These are phyloP conservation scores for Oryza glumipatula DNA, from an alignment of 176 grass and related monocot genomes.

Conservation along the genomic window DNA sequence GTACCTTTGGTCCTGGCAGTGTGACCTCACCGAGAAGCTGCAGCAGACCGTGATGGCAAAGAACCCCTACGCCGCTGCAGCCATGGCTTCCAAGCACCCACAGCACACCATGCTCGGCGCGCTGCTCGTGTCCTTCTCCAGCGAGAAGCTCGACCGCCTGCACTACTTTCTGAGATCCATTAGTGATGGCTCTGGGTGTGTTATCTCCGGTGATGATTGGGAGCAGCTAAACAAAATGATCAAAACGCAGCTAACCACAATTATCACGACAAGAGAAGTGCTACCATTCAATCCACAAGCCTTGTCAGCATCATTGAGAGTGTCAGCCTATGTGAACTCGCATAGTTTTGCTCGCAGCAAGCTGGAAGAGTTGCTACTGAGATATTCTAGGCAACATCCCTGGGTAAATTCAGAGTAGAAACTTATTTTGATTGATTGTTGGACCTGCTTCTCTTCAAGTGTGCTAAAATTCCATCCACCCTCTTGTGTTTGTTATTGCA, in stretches of 20 bases:
- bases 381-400: background rate
- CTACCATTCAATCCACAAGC: no score
- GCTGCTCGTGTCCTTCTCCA: background rate
- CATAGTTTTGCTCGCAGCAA: background rate
- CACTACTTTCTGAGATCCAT: no score
- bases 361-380: background rate
- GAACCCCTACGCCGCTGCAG: background rate
- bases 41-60: no score
- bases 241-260: background rate
- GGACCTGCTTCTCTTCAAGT: no score
- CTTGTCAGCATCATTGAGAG: background rate
- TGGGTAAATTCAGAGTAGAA: background rate
- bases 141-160: no score
- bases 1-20: background rate
- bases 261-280: rapidly evolving
- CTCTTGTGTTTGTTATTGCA: no score
- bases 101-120: background rate
- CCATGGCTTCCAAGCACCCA: background rate
- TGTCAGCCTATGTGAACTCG: background rate
- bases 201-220: background rate
- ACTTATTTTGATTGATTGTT: no score
- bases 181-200: background rate
- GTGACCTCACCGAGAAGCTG: background rate
- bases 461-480: no score
- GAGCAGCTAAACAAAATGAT: background rate